phyloP scores from a whole-genome alignment of 352 stramenopile species.

The Globisporangium cylindrosporum region DNA sequence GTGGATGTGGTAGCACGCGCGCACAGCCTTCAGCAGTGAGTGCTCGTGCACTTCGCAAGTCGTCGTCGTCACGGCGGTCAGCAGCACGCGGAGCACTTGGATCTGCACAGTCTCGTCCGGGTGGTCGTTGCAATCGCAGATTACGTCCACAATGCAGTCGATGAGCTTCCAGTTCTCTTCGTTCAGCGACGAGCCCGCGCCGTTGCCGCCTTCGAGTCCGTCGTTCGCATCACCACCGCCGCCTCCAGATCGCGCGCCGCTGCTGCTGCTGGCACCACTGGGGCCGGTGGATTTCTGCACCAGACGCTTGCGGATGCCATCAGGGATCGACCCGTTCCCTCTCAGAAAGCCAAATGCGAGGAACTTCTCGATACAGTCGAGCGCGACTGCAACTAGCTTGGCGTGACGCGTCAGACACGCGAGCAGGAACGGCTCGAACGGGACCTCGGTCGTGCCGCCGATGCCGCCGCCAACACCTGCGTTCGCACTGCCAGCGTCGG shows the following conservation, averaged over 20 bases:
- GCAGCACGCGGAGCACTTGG: constrained; percentile 90
- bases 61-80: constrained; percentile 89
- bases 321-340: constrained; percentile 58
- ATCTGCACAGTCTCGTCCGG: constrained; percentile 90
- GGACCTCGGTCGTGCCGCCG: constrained; percentile 41
- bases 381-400: constrained; percentile 71
- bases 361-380: constrained; percentile 92
- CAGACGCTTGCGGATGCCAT: constrained; percentile 58
- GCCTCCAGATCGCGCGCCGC: constrained; percentile 2
- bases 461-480: constrained; percentile 20
- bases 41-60: constrained; percentile 91
- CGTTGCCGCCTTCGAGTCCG: constrained; percentile 13
- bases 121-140: constrained; percentile 90
- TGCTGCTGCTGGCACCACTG: constrained; percentile 18
- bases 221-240: constrained; percentile 19
- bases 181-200: constrained; percentile 25
- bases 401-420: constrained; percentile 71
- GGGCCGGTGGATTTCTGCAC: constrained; percentile 43
- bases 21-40: constrained; percentile 93
- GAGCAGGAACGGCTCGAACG: constrained; percentile 72
- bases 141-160: constrained; percentile 85
- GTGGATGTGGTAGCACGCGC: constrained; percentile 96
- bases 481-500: background rate
- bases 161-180: constrained; percentile 76
- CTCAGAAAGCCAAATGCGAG: constrained; percentile 84